Percentiles rank a stretch among this genome's conserved stretches.
Evolutionary conservation across 169 alveolate genomes (phyloP).

Genomic region (Eimeria necatrix): DNA sequence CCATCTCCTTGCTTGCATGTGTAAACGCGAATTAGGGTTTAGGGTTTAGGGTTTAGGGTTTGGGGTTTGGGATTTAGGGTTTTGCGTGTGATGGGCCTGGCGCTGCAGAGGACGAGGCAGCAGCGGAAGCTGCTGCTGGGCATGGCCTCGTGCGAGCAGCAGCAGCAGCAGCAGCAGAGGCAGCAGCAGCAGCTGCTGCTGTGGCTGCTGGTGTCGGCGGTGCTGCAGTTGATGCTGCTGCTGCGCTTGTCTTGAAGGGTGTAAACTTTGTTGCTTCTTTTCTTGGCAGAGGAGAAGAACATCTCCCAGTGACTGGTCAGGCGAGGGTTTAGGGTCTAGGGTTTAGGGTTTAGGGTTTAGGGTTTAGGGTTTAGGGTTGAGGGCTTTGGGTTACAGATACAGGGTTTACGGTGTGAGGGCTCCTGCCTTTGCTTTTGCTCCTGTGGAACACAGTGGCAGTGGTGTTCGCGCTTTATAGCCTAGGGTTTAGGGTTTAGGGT

Average conservation of each 20-base stretch:
- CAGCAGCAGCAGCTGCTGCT: neutral
- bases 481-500: slow-evolving; percentile 11
- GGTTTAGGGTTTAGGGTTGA: no score
- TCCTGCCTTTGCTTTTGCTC: no score
- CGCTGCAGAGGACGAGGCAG: no score
- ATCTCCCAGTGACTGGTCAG: neutral
- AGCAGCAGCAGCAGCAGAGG: neutral
- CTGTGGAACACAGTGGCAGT: no score
- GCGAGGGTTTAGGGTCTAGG: neutral
- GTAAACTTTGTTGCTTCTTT: neutral
- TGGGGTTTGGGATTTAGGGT: no score
- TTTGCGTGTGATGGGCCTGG: no score
- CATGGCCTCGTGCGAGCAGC: neutral
- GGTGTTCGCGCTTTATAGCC: no score
- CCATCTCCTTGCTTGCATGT: no score
- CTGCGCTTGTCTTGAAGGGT: neutral
- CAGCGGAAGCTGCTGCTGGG: neutral
- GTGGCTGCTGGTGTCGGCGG: neutral
- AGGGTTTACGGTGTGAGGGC: no score
- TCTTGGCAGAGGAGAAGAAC: neutral
- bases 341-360: neutral
- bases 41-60: no score
- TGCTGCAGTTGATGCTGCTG: neutral
- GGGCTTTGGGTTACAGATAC: no score
- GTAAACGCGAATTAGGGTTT: no score